Evolutionary conservation across 1,139 yeast genomes (phyloP).

Genomic region (Saccharomyces hybrid): DNA sequence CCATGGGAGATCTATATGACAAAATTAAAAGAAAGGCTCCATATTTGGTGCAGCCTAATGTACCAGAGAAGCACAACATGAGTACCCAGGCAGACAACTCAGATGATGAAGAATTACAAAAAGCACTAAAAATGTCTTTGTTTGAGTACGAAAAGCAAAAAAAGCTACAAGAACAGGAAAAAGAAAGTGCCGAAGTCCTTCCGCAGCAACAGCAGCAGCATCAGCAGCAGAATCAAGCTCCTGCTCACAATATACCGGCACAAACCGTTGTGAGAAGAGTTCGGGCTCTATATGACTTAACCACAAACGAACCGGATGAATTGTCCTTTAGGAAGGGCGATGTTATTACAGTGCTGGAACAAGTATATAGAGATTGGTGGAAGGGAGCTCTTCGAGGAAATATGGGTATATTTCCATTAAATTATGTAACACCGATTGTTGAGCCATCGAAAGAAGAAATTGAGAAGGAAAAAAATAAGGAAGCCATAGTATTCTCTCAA

Average conservation of each 20-base stretch:
- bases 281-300: constrained; percentile 75
- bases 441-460: constrained; percentile 55
- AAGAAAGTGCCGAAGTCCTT: background rate
- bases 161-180: constrained; percentile 5
- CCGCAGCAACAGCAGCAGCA: background rate
- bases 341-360: constrained; percentile 74
- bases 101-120: constrained; percentile 77
- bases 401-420: constrained; percentile 87
- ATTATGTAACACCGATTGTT: constrained; percentile 77
- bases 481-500: constrained; percentile 41
- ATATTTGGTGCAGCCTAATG: constrained; percentile 43
- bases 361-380: constrained; percentile 95
- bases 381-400: constrained; percentile 76
- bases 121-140: constrained; percentile 71
- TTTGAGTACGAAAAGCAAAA: constrained; percentile 42
- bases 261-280: constrained; percentile 50
- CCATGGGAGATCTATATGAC: constrained; percentile 57
- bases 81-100: constrained; percentile 41
- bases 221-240: background rate
- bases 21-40: constrained; percentile 39
- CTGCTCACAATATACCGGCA: constrained; percentile 7
- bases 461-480: constrained; percentile 37
- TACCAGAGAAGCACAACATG: constrained; percentile 54
- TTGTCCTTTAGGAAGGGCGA: constrained; percentile 68
- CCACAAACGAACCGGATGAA: constrained; percentile 64